phyloP scores from a whole-genome alignment of 306 rosid species.

The Cucumis melo region DNA sequence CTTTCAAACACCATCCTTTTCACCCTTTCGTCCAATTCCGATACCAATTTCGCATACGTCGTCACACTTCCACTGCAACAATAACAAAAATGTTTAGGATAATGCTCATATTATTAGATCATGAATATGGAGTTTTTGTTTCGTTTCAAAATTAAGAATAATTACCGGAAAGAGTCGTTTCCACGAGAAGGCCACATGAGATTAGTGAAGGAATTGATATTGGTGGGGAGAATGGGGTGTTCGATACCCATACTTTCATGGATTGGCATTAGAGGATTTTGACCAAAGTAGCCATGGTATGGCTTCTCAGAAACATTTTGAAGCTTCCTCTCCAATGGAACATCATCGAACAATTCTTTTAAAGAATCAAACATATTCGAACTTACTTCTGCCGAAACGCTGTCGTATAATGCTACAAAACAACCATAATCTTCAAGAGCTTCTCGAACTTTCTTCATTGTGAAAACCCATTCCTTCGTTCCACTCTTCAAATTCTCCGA shows the following conservation, averaged over 20 bases:
- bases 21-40: conserved; percentile 9
- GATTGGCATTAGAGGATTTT: conserved; percentile 24
- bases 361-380: conserved; percentile 8
- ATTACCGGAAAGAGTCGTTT: conserved; percentile 14
- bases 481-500: conserved; percentile 18
- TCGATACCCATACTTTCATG: conserved; percentile 44
- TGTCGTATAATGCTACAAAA: conserved; percentile 16
- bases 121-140: too few relatives aligned
- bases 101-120: too few relatives aligned
- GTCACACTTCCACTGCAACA: not conserved
- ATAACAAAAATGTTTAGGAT: too few relatives aligned
- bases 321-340: conserved; percentile 27
- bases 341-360: conserved; percentile 18
- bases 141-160: too few relatives aligned
- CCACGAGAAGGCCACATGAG: conserved; percentile 27
- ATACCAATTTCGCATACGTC: not conserved
- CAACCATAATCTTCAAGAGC: conserved; percentile 35
- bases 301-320: conserved; percentile 27
- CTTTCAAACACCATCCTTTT: conserved; percentile 17
- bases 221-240: conserved; percentile 6
- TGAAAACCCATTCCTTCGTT: not conserved
- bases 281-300: conserved; percentile 31
- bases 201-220: conserved; percentile 11
- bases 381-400: conserved; percentile 6
- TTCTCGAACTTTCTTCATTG: conserved; percentile 16